Evolutionary conservation across 2,329 filamentous ascomycete species (phyloP).

Genomic region (Incumbomyces delicatus): DNA sequence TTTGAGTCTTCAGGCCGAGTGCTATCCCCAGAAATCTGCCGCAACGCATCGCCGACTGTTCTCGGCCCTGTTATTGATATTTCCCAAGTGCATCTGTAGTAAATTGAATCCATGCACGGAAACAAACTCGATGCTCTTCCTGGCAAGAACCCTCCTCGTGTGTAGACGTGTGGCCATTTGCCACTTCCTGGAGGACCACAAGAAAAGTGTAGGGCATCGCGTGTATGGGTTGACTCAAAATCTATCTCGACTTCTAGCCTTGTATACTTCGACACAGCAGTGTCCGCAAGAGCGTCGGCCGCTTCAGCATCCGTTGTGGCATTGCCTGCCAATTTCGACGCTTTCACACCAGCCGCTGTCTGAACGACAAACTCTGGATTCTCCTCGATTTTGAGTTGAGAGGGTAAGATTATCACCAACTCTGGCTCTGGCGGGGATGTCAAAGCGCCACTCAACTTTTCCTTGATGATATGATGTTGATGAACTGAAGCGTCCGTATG

Average conservation of each 20-base stretch:
- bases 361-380: conserved; percentile 52
- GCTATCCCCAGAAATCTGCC: conserved; percentile 9
- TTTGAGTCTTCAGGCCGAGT: conserved; percentile 4
- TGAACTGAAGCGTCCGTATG: conserved; percentile 45
- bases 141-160: conserved; percentile 66
- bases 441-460: conserved; percentile 46
- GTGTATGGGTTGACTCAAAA: conserved; percentile 63
- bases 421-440: conserved; percentile 46
- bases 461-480: conserved; percentile 69
- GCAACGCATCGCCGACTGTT: conserved; percentile 67
- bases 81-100: conserved; percentile 75
- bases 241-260: conserved; percentile 61
- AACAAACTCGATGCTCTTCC: conserved; percentile 80
- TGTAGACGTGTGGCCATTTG: conserved; percentile 86
- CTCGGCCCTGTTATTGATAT: conserved; percentile 77
- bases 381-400: conserved; percentile 27
- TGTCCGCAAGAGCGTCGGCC: conserved; percentile 28
- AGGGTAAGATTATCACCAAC: conserved; percentile 50
- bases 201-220: conserved; percentile 86
- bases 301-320: conserved; percentile 27
- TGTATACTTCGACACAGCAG: conserved; percentile 41
- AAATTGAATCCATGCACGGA: conserved; percentile 81
- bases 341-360: conserved; percentile 38
- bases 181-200: conserved; percentile 69
- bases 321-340: conserved; percentile 23